These are phyloP conservation scores for Paxillus rubicundulus DNA, from an alignment of 768 basidiomycete genomes.

Conservation along the genomic window DNA sequence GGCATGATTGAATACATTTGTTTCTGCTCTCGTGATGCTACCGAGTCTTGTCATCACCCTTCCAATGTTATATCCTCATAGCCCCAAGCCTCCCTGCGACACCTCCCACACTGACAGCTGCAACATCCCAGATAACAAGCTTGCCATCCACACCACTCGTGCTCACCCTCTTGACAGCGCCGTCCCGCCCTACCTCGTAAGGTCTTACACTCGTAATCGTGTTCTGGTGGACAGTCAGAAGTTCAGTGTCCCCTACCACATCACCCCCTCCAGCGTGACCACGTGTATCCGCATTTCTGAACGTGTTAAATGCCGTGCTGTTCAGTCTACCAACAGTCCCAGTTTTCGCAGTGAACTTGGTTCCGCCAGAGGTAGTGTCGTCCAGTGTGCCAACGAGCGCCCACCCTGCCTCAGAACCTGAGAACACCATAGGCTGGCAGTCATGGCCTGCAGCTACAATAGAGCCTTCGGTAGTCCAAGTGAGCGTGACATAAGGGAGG, in stretches of 20 bases:
- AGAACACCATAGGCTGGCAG: slow-evolving; percentile 90
- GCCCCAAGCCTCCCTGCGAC: slow-evolving; percentile 51
- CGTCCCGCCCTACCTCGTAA: slow-evolving; percentile 55
- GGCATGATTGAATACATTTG: not conserved
- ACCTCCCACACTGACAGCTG: slow-evolving; percentile 43
- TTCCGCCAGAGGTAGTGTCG: slow-evolving; percentile 52
- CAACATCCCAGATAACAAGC: slow-evolving; percentile 88
- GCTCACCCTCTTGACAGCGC: slow-evolving; percentile 70
- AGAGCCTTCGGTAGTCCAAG: slow-evolving; percentile 80
- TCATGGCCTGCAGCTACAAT: slow-evolving; percentile 95
- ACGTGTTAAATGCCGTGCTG: slow-evolving; percentile 90
- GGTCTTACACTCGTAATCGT: slow-evolving; percentile 90
- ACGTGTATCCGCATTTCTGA: slow-evolving; percentile 87
- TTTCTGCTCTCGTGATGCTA: not conserved
- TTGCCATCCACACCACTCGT: slow-evolving; percentile 94
- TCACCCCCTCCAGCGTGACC: slow-evolving; percentile 39
- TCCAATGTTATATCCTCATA: slow-evolving; percentile 39
- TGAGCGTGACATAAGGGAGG: slow-evolving; percentile 80
- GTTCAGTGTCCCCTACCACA: slow-evolving; percentile 58
- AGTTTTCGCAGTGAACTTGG: slow-evolving; percentile 38
- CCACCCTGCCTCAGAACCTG: slow-evolving; percentile 78
- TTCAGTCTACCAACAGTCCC: slow-evolving; percentile 74
- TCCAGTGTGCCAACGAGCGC: slow-evolving; percentile 77
- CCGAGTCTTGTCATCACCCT: not conserved
- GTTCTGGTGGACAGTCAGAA: slow-evolving; percentile 94